These are phyloP conservation scores for Cryptococcus amylolentus DNA, from an alignment of 1,284 basidiomycete genomes.

Conservation along the genomic window DNA sequence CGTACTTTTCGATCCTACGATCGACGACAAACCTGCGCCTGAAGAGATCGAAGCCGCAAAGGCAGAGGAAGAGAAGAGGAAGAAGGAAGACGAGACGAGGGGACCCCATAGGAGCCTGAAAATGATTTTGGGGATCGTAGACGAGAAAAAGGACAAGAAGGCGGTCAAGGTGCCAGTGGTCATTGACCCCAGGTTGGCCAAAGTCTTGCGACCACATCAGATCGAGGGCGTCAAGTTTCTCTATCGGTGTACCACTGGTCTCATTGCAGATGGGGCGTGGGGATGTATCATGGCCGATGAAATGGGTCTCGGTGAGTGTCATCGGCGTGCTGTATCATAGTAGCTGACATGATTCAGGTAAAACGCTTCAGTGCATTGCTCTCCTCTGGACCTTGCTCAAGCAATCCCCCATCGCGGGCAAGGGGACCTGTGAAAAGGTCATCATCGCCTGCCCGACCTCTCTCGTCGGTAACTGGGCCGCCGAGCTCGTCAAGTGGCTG, in stretches of 20 bases:
- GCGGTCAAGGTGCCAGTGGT: conserved; percentile 89
- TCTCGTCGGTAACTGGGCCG: conserved; percentile 97
- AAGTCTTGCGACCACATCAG: conserved; percentile 93
- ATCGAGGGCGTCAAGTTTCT: conserved; percentile 98
- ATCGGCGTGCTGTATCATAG: conserved; percentile 3
- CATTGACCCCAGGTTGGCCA: conserved; percentile 82
- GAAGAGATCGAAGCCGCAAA: conserved; percentile 51
- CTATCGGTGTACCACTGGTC: conserved; percentile 90
- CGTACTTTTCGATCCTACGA: conserved; percentile 93
- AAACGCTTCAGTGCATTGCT: conserved; percentile 94
- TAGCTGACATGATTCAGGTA: conserved; percentile 49
- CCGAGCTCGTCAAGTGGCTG: conserved; percentile 94
- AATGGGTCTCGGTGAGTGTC: conserved; percentile 78
- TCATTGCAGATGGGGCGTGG: conserved; percentile 86
- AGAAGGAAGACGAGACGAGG: conserved; percentile 61
- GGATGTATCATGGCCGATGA: conserved; percentile 99
- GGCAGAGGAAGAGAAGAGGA: conserved; percentile 63
- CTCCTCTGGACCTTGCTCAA: conserved; percentile 96
- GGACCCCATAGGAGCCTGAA: conserved; percentile 86
- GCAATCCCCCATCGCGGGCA: conserved; percentile 85
- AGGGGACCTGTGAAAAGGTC: conserved; percentile 89
- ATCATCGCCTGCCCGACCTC: conserved; percentile 97
- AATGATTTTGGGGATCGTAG: conserved; percentile 69
- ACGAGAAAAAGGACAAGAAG: conserved; percentile 60
- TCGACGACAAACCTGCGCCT: conserved; percentile 84